Evolutionary conservation across 768 basidiomycete species (phyloP).

Genomic region (Boletus pseudopeckii): DNA sequence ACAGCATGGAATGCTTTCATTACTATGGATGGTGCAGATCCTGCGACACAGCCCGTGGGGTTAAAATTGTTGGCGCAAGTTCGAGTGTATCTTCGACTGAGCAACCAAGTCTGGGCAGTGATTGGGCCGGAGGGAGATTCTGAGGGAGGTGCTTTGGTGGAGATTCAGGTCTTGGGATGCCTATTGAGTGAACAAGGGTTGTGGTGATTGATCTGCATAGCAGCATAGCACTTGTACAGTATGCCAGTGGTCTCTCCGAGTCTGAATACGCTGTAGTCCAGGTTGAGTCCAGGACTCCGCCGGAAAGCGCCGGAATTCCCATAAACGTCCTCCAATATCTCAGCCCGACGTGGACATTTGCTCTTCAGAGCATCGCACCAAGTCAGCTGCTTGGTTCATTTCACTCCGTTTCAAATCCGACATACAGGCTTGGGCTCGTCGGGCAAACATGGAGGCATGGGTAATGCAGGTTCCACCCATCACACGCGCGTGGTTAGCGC

Average conservation of each 20-base stretch:
- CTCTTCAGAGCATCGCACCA: background rate
- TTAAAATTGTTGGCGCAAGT: conserved; percentile 28
- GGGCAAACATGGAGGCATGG: conserved; percentile 76
- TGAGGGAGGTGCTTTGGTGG: conserved; percentile 53
- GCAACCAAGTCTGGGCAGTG: conserved; percentile 40
- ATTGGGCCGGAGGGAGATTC: conserved; percentile 61
- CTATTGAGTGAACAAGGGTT: conserved; percentile 32
- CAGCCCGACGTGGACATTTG: conserved; percentile 8
- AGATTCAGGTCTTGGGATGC: conserved; percentile 43
- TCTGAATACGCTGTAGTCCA: no score
- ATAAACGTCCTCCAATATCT: background rate
- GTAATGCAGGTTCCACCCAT: conserved; percentile 88
- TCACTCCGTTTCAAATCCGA: background rate
- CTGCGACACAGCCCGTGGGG: conserved; percentile 5
- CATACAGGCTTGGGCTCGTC: conserved; percentile 2
- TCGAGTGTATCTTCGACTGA: conserved; percentile 38
- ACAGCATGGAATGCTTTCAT: conserved; percentile 68
- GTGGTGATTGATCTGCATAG: background rate
- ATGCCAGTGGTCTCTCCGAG: no score
- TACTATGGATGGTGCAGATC: conserved; percentile 24
- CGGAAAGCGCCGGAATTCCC: no score
- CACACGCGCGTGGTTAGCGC: conserved; percentile 79
- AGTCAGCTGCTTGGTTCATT: background rate
- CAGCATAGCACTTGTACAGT: no score
- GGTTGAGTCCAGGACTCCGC: no score